A percentile compares a stretch with the other conserved stretches of the same genome.
These are phyloP conservation scores for Jamesozyma rosinii DNA, from an alignment of 805 yeast genomes.

Conservation along the genomic window DNA sequence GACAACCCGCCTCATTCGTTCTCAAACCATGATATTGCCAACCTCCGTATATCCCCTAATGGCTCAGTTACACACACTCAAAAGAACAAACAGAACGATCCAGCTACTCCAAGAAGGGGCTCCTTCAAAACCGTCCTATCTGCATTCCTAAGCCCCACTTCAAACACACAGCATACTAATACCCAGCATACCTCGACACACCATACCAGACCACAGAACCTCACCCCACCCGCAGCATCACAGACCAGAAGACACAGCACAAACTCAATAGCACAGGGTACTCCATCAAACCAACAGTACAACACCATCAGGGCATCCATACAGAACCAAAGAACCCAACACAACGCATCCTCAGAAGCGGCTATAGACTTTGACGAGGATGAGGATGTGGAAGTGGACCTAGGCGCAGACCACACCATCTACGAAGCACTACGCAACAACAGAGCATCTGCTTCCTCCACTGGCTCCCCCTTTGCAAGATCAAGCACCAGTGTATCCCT, in stretches of 20 bases:
- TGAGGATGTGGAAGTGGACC: not conserved
- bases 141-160: not conserved
- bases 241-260: slow-evolving; percentile 1
- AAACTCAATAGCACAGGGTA: not conserved
- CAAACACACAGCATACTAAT: not conserved
- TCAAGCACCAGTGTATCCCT: not conserved
- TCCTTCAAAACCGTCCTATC: not conserved
- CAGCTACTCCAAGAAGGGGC: not conserved
- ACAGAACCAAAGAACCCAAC: not conserved
- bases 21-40: not conserved
- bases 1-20: slow-evolving; percentile 33
- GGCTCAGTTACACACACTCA: not conserved
- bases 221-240: too few species aligned
- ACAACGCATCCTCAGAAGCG: not conserved
- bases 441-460: not conserved
- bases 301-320: not conserved
- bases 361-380: not conserved
- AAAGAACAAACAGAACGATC: not conserved
- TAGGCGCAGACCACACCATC: not conserved
- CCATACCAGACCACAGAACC: not conserved
- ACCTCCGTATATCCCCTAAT: not conserved
- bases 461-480: not conserved
- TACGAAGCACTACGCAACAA: too few species aligned
- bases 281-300: not conserved
- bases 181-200: not conserved